Evolutionary conservation across 192 early-diverging fungal genomes (phyloP).

Genomic region (Spizellomyces punctatus): DNA sequence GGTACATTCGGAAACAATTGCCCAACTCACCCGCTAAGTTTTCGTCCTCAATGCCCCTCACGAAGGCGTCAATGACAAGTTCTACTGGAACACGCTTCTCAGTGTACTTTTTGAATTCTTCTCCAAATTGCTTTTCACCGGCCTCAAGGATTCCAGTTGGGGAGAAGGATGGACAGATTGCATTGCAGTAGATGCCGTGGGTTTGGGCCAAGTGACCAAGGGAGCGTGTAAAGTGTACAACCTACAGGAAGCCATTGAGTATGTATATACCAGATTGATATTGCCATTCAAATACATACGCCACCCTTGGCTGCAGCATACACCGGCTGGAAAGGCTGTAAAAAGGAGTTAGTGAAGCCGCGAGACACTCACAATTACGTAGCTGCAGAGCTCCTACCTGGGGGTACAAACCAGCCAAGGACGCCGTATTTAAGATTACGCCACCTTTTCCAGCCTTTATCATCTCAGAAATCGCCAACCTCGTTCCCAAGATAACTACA

Average conservation of each 20-base stretch:
- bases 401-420: slow-evolving; percentile 66
- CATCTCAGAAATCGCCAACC: slow-evolving; percentile 67
- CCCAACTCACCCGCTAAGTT: slow-evolving; percentile 28
- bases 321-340: slow-evolving; percentile 54
- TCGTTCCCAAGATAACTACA: slow-evolving; percentile 68
- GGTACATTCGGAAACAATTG: neutral
- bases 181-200: slow-evolving; percentile 43
- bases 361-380: neutral
- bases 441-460: slow-evolving; percentile 51
- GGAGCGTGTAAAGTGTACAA: slow-evolving; percentile 36
- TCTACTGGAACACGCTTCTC: slow-evolving; percentile 36
- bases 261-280: neutral
- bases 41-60: slow-evolving; percentile 49
- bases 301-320: slow-evolving; percentile 80
- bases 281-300: slow-evolving; percentile 40
- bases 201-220: slow-evolving; percentile 17
- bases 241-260: neutral
- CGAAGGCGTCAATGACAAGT: slow-evolving; percentile 52
- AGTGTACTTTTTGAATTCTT: slow-evolving; percentile 7
- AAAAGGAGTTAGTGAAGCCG: neutral
- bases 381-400: neutral
- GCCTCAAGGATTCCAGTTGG: slow-evolving; percentile 25
- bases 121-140: slow-evolving; percentile 8
- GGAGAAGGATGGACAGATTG: slow-evolving; percentile 31
- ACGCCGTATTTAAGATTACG: slow-evolving; percentile 77